Base-by-base conservation (phyloP, 345 rosid species). In the Hibiscus tridactylites region DNA sequence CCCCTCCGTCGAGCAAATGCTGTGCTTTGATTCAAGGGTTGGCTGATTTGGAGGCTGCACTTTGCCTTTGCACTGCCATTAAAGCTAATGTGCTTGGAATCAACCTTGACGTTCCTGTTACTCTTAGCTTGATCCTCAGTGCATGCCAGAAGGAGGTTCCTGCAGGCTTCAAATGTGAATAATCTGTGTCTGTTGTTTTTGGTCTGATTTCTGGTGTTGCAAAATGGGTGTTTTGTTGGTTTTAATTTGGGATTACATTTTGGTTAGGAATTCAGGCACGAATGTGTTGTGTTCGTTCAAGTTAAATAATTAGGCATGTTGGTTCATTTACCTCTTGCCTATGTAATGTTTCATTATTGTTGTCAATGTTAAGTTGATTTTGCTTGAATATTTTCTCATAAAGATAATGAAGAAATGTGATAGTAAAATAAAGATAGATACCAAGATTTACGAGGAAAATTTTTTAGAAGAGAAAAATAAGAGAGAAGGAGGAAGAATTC, bases 61-160 rank as follows among this genome's bases (percentile, higher is more conserved):
- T 59, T 59, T 59, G 62, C 62, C 62, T 59, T 59, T 59, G 62
- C 62, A 59, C 62, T 11, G 62, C 62, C 62, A 59, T 59, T 28
- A 59, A 59, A 59, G 62, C 62, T 10, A 59, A 59, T 59, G 37
- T 59, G 28, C 62, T 59, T 59, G 62, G 62, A 28, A 59, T 59
- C 35, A 59, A 59, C 62, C 62, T 59, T n/a, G 11, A 59, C 2
- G 13, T 59, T 16, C 62, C 62, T 11, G 62, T 59, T 59, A 10
- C 62, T 59, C 62, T 59, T 59, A 59, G 62, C 33, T 28, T 59
- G 13, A 26, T 59, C 62, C 62, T 59, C 13, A 59, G 62, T 28
- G 62, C 62, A 12, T 59, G 62, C 28, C 35, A 59, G 9, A 59
- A 59, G 62, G 62, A 59, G 35, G 35, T 59, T 59, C 61, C 61